Evolutionary conservation across 257 asterid species (phyloP), one percentile per base, ranked within the genome.

Genomic region (Verbascum thapsus): DNA sequence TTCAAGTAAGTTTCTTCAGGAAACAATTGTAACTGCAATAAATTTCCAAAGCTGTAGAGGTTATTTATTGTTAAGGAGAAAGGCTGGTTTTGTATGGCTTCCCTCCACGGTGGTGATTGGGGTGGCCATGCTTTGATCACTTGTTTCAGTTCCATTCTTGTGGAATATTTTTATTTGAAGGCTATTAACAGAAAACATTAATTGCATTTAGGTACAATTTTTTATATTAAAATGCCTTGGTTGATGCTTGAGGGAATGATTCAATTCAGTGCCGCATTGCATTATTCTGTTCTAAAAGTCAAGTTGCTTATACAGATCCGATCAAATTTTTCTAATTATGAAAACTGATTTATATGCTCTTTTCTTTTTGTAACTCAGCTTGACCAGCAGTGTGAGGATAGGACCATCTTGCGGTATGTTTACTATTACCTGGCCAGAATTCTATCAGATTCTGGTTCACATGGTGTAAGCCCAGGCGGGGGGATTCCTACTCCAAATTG

Each of bases 401-500:
- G 89, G 83, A 94, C 99, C 66, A 83, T 94, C 64, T 79, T 94
- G 68, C 96, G 99, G 60, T 94, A 94, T 82, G 99, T 90, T 61
- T 94, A 94, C 64, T 94, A 94, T 78, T 94, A 94, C 85, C 70
- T 94, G 85, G 99, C 99, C 23, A 84, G 99, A 68, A 94, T 94
- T 68, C 84, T 94, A 39, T 90, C 96, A 22, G 99, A 94, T 72
- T 81, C 97, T 74, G 96, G 97, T 55, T 80, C 96, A 0, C 99
- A 87, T 79, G 99, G 99, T 75, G 66, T 90, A 71, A 87, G 85
- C 81, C 79, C 97, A 15, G 97, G 96, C 63, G 99, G 99, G 63
- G 99, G 99, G 71, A 94, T 94, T 65, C 99, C 99, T 60, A 94
- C 99, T 45, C 99, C 97, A 45, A 94, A 94, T 75, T 94, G 99